Evolutionary conservation across 129 eudicot species (phyloP).

Genomic region (Helianthus tuberosus): DNA sequence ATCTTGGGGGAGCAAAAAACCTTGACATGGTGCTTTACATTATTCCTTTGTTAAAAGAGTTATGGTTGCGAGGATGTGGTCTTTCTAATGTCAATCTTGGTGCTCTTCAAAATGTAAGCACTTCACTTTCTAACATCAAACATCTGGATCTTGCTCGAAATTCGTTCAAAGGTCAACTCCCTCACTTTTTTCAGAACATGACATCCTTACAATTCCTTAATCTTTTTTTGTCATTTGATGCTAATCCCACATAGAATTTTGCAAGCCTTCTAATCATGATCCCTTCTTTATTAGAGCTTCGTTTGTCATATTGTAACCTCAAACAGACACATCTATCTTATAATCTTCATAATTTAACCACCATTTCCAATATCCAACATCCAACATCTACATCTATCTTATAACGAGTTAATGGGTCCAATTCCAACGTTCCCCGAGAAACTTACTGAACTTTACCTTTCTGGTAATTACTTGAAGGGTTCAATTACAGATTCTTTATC

Average conservation of each 20-base stretch:
- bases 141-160: not conserved
- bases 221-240: not conserved
- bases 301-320: not conserved
- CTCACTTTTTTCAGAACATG: not conserved
- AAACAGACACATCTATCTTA: not conserved
- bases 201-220: not conserved
- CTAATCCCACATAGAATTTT: not conserved
- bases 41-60: not conserved
- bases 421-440: not conserved
- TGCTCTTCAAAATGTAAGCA: not conserved
- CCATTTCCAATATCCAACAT: not conserved
- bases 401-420: not conserved
- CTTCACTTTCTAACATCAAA: not conserved
- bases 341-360: not conserved
- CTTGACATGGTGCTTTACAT: constrained; percentile 4
- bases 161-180: not conserved
- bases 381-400: not conserved
- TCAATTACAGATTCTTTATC: not conserved
- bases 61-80: not conserved
- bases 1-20: not conserved
- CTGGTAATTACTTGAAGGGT: too few relatives aligned
- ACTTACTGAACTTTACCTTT: not conserved
- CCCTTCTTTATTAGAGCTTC: not conserved
- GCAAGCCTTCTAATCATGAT: not conserved
- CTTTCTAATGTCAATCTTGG: not conserved